A percentile compares a stretch with the other conserved stretches of the same genome.
These are phyloP conservation scores for Blastomyces silverae DNA, from an alignment of 2,329 filamentous ascomycete genomes.

Conservation along the genomic window DNA sequence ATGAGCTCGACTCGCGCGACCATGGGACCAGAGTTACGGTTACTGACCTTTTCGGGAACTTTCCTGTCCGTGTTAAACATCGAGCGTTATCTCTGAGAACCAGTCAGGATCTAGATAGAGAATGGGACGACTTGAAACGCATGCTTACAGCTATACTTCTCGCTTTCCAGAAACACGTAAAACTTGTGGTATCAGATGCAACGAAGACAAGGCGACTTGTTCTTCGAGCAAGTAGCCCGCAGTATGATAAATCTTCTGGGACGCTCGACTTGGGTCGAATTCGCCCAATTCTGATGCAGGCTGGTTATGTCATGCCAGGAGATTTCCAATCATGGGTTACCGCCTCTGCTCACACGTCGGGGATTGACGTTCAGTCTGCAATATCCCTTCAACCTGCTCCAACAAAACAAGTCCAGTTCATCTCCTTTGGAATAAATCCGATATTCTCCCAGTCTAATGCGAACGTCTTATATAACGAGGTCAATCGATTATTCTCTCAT, in stretches of 20 bases:
- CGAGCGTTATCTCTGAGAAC: slow-evolving; percentile 52
- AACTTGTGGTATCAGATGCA: slow-evolving; percentile 54
- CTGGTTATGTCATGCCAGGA: slow-evolving; percentile 52
- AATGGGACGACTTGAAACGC: slow-evolving; percentile 59
- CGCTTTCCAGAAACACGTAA: slow-evolving; percentile 55
- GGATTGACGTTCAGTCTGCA: slow-evolving; percentile 59
- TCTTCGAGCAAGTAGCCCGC: slow-evolving; percentile 24
- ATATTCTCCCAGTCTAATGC: slow-evolving; percentile 49
- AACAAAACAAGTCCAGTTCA: slow-evolving; percentile 68
- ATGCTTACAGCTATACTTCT: slow-evolving; percentile 60
- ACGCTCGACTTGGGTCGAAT: slow-evolving; percentile 22
- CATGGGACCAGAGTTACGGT: slow-evolving; percentile 73
- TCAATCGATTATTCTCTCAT: slow-evolving; percentile 68
- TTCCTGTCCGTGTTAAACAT: slow-evolving; percentile 85
- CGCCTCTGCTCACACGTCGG: slow-evolving; percentile 58
- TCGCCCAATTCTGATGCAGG: slow-evolving; percentile 57
- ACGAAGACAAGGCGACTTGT: slow-evolving; percentile 36
- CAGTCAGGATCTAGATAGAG: slow-evolving; percentile 49
- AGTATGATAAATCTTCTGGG: not conserved
- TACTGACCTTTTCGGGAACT: slow-evolving; percentile 76
- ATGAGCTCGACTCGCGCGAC: slow-evolving; percentile 48
- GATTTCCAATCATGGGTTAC: slow-evolving; percentile 59
- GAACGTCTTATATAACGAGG: slow-evolving; percentile 64
- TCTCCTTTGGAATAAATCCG: slow-evolving; percentile 68
- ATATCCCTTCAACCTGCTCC: slow-evolving; percentile 66